Evolutionary conservation across 345 rosid species (phyloP).

Genomic region (Salix purpurea): DNA sequence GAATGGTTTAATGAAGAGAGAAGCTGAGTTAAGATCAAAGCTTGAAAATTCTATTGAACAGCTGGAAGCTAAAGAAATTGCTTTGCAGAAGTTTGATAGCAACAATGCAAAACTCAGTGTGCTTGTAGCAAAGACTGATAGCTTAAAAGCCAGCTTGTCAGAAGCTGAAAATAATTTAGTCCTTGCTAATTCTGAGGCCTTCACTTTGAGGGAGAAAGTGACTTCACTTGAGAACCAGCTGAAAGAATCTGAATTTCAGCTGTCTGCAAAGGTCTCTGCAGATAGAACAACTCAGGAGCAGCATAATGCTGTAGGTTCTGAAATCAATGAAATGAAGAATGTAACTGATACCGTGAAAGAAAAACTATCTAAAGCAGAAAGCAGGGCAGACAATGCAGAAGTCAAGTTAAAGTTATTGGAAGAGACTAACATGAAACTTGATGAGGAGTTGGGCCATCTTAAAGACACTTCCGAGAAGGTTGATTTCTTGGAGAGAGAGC

Average conservation of each 20-base stretch:
- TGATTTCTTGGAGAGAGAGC: slow-evolving; percentile 54
- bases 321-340: slow-evolving; percentile 31
- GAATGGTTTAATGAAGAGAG: slow-evolving; percentile 59
- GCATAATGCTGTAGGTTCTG: slow-evolving; percentile 16
- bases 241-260: slow-evolving; percentile 32
- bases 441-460: slow-evolving; percentile 45
- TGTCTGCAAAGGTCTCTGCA: slow-evolving; percentile 15
- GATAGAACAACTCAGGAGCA: slow-evolving; percentile 29
- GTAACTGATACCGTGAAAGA: slow-evolving; percentile 41
- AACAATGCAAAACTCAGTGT: slow-evolving; percentile 36
- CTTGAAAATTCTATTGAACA: slow-evolving; percentile 38
- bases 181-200: slow-evolving; percentile 49
- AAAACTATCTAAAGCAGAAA: slow-evolving; percentile 42
- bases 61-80: slow-evolving; percentile 51
- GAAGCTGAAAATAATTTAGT: slow-evolving; percentile 55
- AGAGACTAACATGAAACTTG: slow-evolving; percentile 46
- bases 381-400: slow-evolving; percentile 53
- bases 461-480: slow-evolving; percentile 53
- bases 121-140: slow-evolving; percentile 46
- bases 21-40: slow-evolving; percentile 46
- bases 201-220: slow-evolving; percentile 45
- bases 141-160: slow-evolving; percentile 46
- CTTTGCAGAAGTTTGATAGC: slow-evolving; percentile 49
- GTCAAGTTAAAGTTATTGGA: slow-evolving; percentile 38
- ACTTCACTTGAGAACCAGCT: slow-evolving; percentile 54